Conservation (phyloP, 2,329 filamentous ascomycete species). For the Scedosporium dehoogii region DNA sequence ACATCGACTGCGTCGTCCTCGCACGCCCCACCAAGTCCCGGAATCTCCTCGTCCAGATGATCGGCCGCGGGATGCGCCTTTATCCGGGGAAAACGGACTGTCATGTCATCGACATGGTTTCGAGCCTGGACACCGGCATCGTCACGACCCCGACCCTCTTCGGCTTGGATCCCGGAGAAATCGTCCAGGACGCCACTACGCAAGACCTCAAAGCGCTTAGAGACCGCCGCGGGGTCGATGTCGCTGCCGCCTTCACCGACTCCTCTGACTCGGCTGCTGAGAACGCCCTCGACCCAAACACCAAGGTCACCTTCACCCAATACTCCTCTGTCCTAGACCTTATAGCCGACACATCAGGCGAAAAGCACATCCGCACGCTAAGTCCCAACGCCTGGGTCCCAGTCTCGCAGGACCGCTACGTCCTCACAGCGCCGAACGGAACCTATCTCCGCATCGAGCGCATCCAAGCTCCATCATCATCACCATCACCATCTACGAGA, state of each 20-base stretch:
- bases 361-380: constrained; percentile 66
- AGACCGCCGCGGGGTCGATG: background rate
- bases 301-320: constrained; percentile 68
- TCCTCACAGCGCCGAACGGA: constrained; percentile 57
- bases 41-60: constrained; percentile 97
- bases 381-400: constrained; percentile 78
- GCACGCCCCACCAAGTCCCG: constrained; percentile 81
- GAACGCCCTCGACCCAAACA: constrained; percentile 12
- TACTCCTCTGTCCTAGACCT: constrained; percentile 90
- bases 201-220: constrained; percentile 47
- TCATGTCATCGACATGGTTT: constrained; percentile 94
- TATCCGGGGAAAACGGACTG: constrained; percentile 75
- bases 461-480: constrained; percentile 14
- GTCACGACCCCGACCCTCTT: constrained; percentile 88
- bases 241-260: constrained; percentile 9
- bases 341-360: constrained; percentile 69
- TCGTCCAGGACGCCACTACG: constrained; percentile 58
- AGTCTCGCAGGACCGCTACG: constrained; percentile 57
- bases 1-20: constrained; percentile 86
- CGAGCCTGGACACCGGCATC: constrained; percentile 72
- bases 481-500: background rate
- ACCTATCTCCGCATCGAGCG: constrained; percentile 48
- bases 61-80: constrained; percentile 83
- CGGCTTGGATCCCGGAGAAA: constrained; percentile 73
- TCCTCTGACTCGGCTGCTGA: constrained; percentile 1